phyloP scores from a whole-genome alignment of 1,139 yeast species.

The Candida albicans region DNA sequence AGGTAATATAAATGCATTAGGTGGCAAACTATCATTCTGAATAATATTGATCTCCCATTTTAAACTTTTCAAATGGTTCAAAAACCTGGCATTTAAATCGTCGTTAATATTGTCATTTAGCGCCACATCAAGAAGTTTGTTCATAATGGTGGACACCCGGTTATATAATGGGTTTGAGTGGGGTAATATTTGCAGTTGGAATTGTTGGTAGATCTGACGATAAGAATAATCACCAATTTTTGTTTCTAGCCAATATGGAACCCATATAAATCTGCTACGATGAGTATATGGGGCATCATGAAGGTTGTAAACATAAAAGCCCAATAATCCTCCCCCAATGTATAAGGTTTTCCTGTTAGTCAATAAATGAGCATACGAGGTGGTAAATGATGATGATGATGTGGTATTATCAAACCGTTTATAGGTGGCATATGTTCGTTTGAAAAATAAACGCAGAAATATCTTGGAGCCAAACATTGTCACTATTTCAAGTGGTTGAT shows the following conservation, averaged over 20 bases:
- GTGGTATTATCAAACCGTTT: constrained; percentile 21
- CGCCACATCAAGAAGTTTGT: constrained; percentile 62
- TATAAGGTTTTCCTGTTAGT: constrained; percentile 22
- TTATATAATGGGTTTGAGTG: constrained; percentile 53
- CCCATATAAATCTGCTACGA: constrained; percentile 70
- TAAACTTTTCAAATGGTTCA: constrained; percentile 36
- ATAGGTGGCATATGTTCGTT: constrained; percentile 20
- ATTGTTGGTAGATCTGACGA: constrained; percentile 54
- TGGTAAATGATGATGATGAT: constrained; percentile 8
- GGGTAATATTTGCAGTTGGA: constrained; percentile 48
- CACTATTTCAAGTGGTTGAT: neutral
- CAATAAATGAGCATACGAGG: constrained; percentile 13
- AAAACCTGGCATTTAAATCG: constrained; percentile 28
- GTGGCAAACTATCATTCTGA: constrained; percentile 62
- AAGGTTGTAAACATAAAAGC: constrained; percentile 62
- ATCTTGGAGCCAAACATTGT: constrained; percentile 3
- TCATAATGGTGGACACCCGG: constrained; percentile 60
- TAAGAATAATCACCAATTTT: constrained; percentile 72
- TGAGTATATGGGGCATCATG: constrained; percentile 84
- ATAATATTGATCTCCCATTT: constrained; percentile 87
- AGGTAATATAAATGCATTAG: constrained; percentile 94
- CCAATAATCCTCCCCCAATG: constrained; percentile 21
- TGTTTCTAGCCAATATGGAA: constrained; percentile 66
- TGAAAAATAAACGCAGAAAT: neutral
- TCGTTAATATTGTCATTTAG: constrained; percentile 22